A percentile compares a stretch with the other conserved stretches of the same genome.
Conservation (phyloP, 495 filamentous ascomycete genomes). For the Neurospora sp. region DNA sequence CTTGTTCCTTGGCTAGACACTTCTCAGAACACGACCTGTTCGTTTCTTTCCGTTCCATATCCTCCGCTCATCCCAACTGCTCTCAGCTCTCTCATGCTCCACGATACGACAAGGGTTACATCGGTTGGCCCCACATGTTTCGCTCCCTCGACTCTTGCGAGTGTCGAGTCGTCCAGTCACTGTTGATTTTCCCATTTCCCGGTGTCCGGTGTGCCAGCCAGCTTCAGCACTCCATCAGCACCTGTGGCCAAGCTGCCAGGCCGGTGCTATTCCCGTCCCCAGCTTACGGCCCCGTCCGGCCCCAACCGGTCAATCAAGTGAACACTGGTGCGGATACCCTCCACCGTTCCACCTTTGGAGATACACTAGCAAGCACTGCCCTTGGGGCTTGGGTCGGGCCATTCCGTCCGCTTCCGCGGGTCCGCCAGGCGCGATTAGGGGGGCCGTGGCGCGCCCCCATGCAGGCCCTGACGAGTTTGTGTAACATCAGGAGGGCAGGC, state of each 20-base stretch:
- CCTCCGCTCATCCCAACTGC: not conserved
- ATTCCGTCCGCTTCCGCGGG: not conserved
- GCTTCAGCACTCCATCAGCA: not conserved
- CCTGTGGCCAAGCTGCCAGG: not conserved
- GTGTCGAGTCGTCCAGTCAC: not conserved
- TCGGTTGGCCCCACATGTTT: not conserved
- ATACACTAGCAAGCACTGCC: not conserved
- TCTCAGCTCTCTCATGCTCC: not conserved
- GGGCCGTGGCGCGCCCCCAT: not conserved
- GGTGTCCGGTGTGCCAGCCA: not conserved
- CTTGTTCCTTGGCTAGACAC: not conserved
- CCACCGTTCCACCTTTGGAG: not conserved
- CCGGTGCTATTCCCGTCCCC: not conserved
- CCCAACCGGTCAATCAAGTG: not conserved
- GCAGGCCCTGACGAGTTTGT: not conserved
- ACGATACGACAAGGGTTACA: not conserved
- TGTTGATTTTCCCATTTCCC: not conserved
- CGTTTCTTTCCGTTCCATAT: not conserved
- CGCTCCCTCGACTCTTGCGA: not conserved
- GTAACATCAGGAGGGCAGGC: not conserved
- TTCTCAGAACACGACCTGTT: not conserved
- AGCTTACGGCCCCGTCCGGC: not conserved
- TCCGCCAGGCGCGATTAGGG: not conserved
- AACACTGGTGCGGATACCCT: not conserved
- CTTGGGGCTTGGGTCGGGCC: not conserved